Evolutionary conservation across 495 filamentous ascomycete genomes (phyloP).

Genomic region (Staphylotrichum tortipilum): DNA sequence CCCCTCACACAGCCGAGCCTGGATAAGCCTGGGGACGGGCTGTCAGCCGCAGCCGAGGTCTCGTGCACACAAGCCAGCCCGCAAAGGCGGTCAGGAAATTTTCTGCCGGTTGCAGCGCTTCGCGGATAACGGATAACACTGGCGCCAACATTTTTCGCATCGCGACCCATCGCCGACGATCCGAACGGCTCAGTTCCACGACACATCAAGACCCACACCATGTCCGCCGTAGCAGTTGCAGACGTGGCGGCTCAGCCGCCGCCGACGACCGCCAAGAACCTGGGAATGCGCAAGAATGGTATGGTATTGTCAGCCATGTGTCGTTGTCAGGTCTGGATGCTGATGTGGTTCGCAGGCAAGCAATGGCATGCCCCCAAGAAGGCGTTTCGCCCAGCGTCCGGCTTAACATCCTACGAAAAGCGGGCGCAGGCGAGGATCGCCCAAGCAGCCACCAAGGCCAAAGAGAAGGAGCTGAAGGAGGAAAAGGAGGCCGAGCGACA

Average conservation of each 20-base stretch:
- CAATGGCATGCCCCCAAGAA: conserved; percentile 80
- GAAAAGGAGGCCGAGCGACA: conserved; percentile 85
- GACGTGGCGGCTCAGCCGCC: background rate
- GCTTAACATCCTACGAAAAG: conserved; percentile 68
- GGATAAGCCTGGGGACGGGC: no score
- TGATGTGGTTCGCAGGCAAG: conserved; percentile 55
- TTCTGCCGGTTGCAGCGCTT: no score
- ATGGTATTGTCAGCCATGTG: conserved; percentile 5
- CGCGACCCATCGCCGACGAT: no score
- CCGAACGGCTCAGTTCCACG: background rate
- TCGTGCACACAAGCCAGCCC: no score
- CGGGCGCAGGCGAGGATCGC: conserved; percentile 57
- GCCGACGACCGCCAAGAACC: conserved; percentile 23
- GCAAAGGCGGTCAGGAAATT: no score
- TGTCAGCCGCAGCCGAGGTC: no score
- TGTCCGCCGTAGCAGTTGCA: conserved; percentile 13
- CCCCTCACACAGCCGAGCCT: no score
- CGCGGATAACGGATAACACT: no score
- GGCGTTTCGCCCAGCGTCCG: conserved; percentile 76
- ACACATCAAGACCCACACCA: conserved; percentile 4
- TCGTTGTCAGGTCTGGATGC: background rate
- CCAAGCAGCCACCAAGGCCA: conserved; percentile 67
- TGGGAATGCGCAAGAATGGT: conserved; percentile 63
- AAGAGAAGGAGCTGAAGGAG: conserved; percentile 89
- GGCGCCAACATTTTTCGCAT: no score